phyloP scores from a whole-genome alignment of 164 flowering plant species.

The Warburgia ugandensis region DNA sequence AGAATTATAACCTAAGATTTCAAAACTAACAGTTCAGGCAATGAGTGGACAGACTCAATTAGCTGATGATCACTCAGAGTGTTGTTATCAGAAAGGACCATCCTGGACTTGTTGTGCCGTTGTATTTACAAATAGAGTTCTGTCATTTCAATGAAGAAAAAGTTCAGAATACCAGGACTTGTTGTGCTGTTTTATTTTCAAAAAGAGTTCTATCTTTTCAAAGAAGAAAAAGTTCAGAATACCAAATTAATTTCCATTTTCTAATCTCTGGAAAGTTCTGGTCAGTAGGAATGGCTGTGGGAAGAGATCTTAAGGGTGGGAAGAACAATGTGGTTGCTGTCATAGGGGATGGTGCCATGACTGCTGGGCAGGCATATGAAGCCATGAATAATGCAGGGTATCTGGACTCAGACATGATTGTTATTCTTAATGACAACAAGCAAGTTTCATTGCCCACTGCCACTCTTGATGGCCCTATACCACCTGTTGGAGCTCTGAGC shows the following conservation, averaged over 20 bases:
- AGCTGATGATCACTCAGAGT: no score
- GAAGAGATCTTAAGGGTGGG: conserved; percentile 82
- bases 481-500: conserved; percentile 96
- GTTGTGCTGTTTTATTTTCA: no score
- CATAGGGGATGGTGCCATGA: conserved; percentile 99
- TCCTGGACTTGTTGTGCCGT: no score
- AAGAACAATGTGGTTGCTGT: conserved; percentile 79
- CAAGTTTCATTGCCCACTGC: conserved; percentile 98
- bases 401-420: conserved; percentile 94
- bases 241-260: not conserved
- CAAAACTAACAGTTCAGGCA: no score
- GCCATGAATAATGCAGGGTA: conserved; percentile 99
- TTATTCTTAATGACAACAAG: conserved; percentile 91
- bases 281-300: conserved; percentile 91
- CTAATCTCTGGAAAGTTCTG: conserved; percentile 8
- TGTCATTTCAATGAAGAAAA: no score
- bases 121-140: no score
- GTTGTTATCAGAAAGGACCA: no score
- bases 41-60: no score
- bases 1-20: no score
- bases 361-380: conserved; percentile 98
- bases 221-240: no score
- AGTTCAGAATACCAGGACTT: no score
- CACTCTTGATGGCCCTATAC: conserved; percentile 76
- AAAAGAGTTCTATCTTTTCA: no score